Percentiles rank a stretch among this genome's conserved stretches.
These are phyloP conservation scores for Oryza officinalis DNA, from an alignment of 176 grass and related monocot genomes.

Conservation along the genomic window DNA sequence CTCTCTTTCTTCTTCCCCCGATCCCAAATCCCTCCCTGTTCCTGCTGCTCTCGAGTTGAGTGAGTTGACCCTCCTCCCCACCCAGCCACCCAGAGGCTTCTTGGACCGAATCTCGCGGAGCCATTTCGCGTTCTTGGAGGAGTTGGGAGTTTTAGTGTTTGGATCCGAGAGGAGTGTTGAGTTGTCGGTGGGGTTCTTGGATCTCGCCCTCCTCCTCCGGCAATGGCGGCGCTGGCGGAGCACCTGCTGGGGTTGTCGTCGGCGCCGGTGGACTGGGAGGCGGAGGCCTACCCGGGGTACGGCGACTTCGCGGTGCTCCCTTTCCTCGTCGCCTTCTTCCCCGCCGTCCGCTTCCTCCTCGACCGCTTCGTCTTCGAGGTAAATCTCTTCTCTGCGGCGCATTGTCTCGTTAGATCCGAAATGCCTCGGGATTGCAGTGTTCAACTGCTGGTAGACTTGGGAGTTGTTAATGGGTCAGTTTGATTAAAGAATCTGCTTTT, in stretches of 20 bases:
- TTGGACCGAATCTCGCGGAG: constrained; percentile 9
- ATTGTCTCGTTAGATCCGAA: constrained; percentile 5
- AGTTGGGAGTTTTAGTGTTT: background rate
- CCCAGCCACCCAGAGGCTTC: background rate
- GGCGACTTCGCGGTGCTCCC: constrained; percentile 76
- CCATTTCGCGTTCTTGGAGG: constrained; percentile 3
- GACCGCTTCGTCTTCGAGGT: constrained; percentile 90
- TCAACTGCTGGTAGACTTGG: background rate
- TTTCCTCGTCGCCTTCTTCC: constrained; percentile 84
- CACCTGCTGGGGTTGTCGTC: constrained; percentile 28
- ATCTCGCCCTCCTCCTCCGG: background rate
- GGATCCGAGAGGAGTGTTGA: constrained; percentile 21
- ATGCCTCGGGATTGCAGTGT: background rate
- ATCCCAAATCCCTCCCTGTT: constrained; percentile 19
- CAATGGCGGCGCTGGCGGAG: constrained; percentile 64
- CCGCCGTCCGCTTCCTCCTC: constrained; percentile 75
- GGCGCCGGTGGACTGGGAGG: constrained; percentile 65
- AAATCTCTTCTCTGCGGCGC: background rate
- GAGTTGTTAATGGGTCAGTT: background rate
- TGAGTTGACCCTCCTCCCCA: constrained; percentile 22
- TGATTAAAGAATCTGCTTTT: background rate
- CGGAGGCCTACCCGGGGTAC: constrained; percentile 66
- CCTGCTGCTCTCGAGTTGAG: background rate
- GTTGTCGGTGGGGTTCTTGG: background rate
- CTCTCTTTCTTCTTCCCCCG: background rate